Conservation (phyloP, 257 asterid species). For the Schizonepeta tenuifolia region DNA sequence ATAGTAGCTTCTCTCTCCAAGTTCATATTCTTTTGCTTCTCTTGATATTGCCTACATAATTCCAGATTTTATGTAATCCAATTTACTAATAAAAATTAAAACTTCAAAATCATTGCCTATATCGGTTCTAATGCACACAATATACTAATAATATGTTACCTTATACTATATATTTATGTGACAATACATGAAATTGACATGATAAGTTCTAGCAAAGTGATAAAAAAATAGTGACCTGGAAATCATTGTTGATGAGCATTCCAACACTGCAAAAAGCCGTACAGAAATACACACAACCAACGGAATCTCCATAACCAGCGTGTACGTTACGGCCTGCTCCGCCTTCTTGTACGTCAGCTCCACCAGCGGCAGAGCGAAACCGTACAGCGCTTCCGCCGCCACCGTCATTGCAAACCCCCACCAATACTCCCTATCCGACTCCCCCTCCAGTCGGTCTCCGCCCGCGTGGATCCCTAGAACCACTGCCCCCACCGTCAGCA, state of each 20-base stretch:
- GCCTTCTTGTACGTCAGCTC: slow-evolving; percentile 43
- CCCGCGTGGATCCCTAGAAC: slow-evolving; percentile 46
- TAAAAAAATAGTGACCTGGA: slow-evolving; percentile 35
- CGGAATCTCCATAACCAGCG: slow-evolving; percentile 42
- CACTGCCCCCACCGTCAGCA: slow-evolving; percentile 48
- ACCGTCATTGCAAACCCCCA: slow-evolving; percentile 46
- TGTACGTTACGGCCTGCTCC: slow-evolving; percentile 28
- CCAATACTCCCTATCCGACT: slow-evolving; percentile 37
- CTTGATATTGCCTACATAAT: slow-evolving; percentile 47
- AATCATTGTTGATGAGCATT: slow-evolving; percentile 43
- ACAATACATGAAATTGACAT: too few species aligned
- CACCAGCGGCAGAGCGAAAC: slow-evolving; percentile 41
- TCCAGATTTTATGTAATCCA: too few species aligned
- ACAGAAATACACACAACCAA: slow-evolving; percentile 38
- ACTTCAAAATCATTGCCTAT: too few species aligned
- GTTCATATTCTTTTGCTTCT: slow-evolving; percentile 45
- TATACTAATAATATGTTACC: too few species aligned
- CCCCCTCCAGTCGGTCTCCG: slow-evolving; percentile 51
- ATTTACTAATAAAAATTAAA: too few species aligned
- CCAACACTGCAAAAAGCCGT: slow-evolving; percentile 44
- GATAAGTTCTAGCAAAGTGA: too few species aligned
- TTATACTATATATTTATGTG: too few species aligned
- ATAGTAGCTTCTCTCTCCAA: slow-evolving; percentile 54
- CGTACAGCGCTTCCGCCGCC: slow-evolving; percentile 52
- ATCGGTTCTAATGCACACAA: too few species aligned